Base-by-base conservation (phyloP, 2,329 filamentous ascomycete species). In the Colletotrichum sp. region DNA sequence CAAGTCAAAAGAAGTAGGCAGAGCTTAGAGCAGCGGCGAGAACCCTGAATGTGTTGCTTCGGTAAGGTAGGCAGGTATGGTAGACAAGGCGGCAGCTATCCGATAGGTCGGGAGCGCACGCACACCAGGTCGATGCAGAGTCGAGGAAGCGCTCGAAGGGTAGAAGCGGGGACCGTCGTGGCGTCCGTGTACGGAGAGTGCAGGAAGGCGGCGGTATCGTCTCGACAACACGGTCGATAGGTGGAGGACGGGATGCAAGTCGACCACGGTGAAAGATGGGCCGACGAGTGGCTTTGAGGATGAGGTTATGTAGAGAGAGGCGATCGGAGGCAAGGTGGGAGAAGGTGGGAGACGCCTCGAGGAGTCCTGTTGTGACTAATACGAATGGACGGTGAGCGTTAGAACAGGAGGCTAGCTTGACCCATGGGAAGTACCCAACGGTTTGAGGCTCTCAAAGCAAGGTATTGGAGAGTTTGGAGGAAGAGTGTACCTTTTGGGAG, bases 11-110 rank as follows among this genome's bases (percentile, higher is more conserved):
- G 75, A 77, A 75, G 77, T 71, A 78, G 79, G 60, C 65, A 65
- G 65, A 63, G 66, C 71, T 67, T 32, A 52, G 28, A 74, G 62
- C 28, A 63, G 62, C 66, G 49, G 62, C 71, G 49, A 71, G 75
- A 68, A 63, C 62, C 62, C 60, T 76, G 24, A 49, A 32, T 65
- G 63, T 70, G 34, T 62, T 63, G 60, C 26, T 75, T 80, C 78
- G 81, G 79, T 78, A 80, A 78, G 81, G 79, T 78, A 79, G 79
- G 77, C 73, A 79, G 71, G 77, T 64, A 78, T 52, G 15, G 52
- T 75, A 75, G 76, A 76, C 32, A 77, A 77, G 75, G 75, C 75
- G 79, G 81, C 76, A 80, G 79, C 79, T 84, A 82, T 83, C 81
- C 79, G 83, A 83, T 81, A 83, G 79, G 80, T 78, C 60, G 67